These are phyloP conservation scores for Adansonia gregorii DNA, from an alignment of 441 rosid genomes.

Conservation along the genomic window DNA sequence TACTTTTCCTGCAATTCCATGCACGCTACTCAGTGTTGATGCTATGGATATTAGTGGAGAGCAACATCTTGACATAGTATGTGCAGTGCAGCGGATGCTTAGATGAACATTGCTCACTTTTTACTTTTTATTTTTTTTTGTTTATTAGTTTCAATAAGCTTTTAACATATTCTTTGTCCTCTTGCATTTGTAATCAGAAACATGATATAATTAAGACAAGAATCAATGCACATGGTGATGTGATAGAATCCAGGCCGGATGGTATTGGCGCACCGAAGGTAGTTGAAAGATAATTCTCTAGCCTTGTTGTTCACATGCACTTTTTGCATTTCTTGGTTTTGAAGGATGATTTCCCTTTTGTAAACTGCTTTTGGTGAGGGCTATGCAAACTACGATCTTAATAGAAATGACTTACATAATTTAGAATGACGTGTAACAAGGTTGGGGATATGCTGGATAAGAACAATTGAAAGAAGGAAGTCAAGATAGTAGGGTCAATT, in stretches of 20 bases:
- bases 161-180: background rate
- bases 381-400: background rate
- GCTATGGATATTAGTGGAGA: constrained; percentile 99
- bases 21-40: constrained; percentile 90
- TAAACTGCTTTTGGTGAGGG: too few species aligned
- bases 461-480: constrained; percentile 1
- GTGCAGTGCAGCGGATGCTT: constrained; percentile 31
- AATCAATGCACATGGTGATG: constrained; percentile 54
- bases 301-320: background rate
- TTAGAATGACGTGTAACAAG: background rate
- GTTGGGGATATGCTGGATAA: background rate
- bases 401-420: background rate
- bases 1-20: constrained; percentile 86
- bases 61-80: constrained; percentile 86
- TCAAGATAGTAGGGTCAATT: background rate
- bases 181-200: constrained; percentile 35
- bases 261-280: constrained; percentile 68
- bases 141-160: constrained; percentile 7
- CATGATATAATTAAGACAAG: constrained; percentile 62
- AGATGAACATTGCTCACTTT: background rate
- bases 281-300: constrained; percentile 16
- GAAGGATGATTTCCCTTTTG: background rate
- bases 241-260: constrained; percentile 50
- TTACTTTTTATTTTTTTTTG: background rate
- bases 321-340: constrained; percentile 1